These are phyloP conservation scores for Trichoderma sp. DNA, from an alignment of 2,329 filamentous ascomycete genomes.

Conservation along the genomic window DNA sequence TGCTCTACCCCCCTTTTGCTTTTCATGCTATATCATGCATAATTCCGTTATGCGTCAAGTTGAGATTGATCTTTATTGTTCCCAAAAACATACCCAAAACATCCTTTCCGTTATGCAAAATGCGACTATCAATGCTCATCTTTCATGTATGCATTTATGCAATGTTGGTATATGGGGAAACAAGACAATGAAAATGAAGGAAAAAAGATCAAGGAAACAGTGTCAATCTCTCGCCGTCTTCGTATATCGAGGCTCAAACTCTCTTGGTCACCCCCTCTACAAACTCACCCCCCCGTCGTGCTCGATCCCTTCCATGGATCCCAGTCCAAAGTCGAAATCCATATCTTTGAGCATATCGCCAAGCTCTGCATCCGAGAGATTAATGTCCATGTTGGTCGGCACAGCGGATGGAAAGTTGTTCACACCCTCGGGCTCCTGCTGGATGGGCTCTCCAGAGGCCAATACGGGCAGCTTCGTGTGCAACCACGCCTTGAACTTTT, in stretches of 20 bases:
- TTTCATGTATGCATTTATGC: not conserved
- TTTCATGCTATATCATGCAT: not conserved
- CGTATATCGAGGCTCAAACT: slow-evolving; percentile 27
- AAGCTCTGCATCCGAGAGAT: slow-evolving; percentile 40
- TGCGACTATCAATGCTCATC: slow-evolving; percentile 1
- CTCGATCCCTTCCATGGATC: slow-evolving; percentile 30
- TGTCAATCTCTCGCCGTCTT: not conserved
- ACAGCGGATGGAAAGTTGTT: slow-evolving; percentile 22
- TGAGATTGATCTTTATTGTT: slow-evolving; percentile 1
- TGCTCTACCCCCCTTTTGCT: not conserved
- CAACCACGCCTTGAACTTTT: slow-evolving; percentile 53
- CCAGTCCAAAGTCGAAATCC: slow-evolving; percentile 40
- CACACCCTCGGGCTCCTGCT: not conserved
- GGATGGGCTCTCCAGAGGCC: slow-evolving; percentile 9
- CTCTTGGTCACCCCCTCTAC: slow-evolving; percentile 21
- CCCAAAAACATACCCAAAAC: not conserved
- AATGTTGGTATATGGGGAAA: not conserved
- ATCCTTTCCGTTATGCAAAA: not conserved
- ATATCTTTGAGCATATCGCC: slow-evolving; percentile 44
- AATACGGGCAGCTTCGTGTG: slow-evolving; percentile 29
- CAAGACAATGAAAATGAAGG: not conserved
- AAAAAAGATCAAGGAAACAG: not conserved
- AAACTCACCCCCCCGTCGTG: slow-evolving; percentile 33
- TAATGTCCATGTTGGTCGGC: slow-evolving; percentile 35
- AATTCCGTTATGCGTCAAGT: not conserved